A percentile compares a stretch with the other conserved stretches of the same genome.
Evolutionary conservation across 257 asterid genomes (phyloP).

Genomic region (Plantago major): DNA sequence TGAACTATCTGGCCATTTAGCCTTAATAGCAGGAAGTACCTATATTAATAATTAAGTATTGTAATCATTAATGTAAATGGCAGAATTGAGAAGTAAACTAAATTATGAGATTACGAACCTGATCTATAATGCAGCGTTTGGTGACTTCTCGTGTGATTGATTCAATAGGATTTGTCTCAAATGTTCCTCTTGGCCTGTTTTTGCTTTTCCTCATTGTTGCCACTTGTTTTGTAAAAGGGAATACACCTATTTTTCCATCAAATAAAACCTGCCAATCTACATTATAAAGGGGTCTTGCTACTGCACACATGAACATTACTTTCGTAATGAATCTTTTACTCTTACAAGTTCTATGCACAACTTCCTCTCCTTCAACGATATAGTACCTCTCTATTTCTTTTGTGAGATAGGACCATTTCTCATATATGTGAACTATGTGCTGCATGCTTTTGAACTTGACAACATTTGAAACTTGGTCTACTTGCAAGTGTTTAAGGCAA

Average conservation of each 20-base stretch:
- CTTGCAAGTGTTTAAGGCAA: not conserved
- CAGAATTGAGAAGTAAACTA: no score
- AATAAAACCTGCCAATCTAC: not conserved
- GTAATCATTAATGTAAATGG: no score
- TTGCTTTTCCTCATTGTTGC: not conserved
- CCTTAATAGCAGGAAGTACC: not conserved
- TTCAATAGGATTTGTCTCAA: not conserved
- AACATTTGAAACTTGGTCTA: not conserved
- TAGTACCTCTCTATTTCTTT: not conserved
- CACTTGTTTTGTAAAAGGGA: not conserved
- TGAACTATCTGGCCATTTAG: no score
- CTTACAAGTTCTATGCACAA: not conserved
- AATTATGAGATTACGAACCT: no score
- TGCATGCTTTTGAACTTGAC: not conserved
- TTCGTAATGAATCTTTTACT: no score
- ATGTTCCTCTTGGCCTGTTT: not conserved
- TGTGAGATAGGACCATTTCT: not conserved
- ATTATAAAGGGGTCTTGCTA: not conserved
- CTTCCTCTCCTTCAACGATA: not conserved
- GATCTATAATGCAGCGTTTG: no score
- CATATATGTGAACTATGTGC: not conserved
- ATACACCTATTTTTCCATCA: not conserved
- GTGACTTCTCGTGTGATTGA: no score
- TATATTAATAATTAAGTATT: no score
- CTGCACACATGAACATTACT: not conserved